A percentile compares a stretch with the other conserved stretches of the same genome.
These are phyloP conservation scores for Candida michaelii DNA, from an alignment of 805 yeast species.

Conservation along the genomic window DNA sequence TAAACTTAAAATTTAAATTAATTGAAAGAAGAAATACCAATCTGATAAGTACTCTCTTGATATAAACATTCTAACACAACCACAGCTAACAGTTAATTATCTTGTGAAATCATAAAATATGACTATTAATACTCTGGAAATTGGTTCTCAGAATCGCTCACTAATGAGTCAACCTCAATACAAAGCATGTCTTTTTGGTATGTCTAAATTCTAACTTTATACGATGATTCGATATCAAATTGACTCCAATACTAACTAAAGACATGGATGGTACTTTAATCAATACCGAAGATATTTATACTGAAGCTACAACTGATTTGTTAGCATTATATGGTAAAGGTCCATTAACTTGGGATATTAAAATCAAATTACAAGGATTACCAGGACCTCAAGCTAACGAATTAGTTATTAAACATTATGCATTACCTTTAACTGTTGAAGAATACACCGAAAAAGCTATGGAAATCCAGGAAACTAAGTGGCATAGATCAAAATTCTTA, in stretches of 20 bases:
- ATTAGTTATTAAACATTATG: conserved; percentile 64
- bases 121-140: too few species aligned
- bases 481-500: conserved; percentile 66
- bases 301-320: conserved; percentile 68
- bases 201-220: conserved; percentile 21
- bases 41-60: too few species aligned
- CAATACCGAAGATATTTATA: conserved; percentile 90
- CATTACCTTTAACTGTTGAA: conserved; percentile 63
- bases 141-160: too few species aligned
- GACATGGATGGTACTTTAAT: conserved; percentile 96
- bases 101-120: too few species aligned
- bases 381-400: conserved; percentile 79
- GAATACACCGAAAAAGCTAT: conserved; percentile 56
- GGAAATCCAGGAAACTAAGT: conserved; percentile 53
- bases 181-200: conserved; percentile 74
- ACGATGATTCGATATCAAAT: too few species aligned
- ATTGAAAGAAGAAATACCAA: too few species aligned
- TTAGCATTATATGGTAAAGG: conserved; percentile 72
- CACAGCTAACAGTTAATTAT: too few species aligned
- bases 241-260: conserved; percentile 21
- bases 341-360: conserved; percentile 86
- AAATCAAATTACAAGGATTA: conserved; percentile 82
- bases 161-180: conserved; percentile 17
- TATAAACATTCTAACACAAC: too few species aligned
- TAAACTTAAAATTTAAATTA: too few species aligned